Evolutionary conservation across 192 early-diverging fungal genomes (phyloP).

Genomic region (Dimargaris xerosporica): DNA sequence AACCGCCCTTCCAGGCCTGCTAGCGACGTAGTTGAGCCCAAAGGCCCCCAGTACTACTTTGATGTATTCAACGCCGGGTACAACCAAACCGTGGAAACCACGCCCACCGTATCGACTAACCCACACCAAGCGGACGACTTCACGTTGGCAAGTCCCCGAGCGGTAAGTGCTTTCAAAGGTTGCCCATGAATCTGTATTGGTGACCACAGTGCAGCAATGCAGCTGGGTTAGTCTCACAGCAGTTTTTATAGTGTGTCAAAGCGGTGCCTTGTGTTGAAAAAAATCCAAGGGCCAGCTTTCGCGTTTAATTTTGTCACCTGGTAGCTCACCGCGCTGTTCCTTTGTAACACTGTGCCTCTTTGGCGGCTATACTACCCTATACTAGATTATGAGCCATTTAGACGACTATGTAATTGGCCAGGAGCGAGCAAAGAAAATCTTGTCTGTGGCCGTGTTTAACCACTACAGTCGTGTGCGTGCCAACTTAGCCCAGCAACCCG

Average conservation of each 20-base stretch:
- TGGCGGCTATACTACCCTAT: too few relatives aligned
- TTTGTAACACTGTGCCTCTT: too few relatives aligned
- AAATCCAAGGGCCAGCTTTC: too few relatives aligned
- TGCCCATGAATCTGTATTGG: too few relatives aligned
- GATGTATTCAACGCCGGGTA: conserved; percentile 6
- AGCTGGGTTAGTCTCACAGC: too few relatives aligned
- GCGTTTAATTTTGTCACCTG: too few relatives aligned
- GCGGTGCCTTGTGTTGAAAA: too few relatives aligned
- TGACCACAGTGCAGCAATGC: too few relatives aligned
- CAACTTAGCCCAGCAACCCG: conserved; percentile 32
- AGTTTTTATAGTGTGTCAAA: too few relatives aligned
- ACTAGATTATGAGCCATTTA: conserved; percentile 55
- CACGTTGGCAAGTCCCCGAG: conserved; percentile 1
- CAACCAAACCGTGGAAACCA: conserved; percentile 1
- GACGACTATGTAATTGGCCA: conserved; percentile 83
- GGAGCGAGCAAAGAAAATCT: conserved; percentile 61
- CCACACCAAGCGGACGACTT: neutral
- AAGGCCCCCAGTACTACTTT: conserved; percentile 6
- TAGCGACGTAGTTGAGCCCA: neutral
- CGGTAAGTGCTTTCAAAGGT: too few relatives aligned
- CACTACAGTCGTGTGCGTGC: conserved; percentile 64
- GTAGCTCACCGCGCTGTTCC: too few relatives aligned
- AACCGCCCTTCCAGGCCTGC: neutral
- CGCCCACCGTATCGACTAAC: neutral
- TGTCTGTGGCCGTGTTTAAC: conserved; percentile 75